Base-by-base conservation (phyloP, 1,139 yeast species). In the Diutina siamensis region DNA sequence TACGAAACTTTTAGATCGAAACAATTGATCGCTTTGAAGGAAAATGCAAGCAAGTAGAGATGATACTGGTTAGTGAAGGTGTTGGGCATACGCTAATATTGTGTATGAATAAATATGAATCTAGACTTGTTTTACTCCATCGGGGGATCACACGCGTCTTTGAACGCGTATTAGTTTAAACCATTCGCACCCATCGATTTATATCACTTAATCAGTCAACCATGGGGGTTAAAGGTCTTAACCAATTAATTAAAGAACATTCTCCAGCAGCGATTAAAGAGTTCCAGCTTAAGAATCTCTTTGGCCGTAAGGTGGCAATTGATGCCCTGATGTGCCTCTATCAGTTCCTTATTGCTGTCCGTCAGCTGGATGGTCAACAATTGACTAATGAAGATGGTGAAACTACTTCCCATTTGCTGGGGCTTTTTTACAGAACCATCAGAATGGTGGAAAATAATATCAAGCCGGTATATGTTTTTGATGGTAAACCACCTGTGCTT, bases 301-400 rank as follows among this genome's bases (percentile, higher is more conserved):
- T 85, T 57, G 98, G 98, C 1, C 71, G 98, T 44, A 94, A 92
- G 65, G 95, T 92, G 19, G 98, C 98, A 50, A 89, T 92, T 49
- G 85, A 80, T 75, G 64, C 76, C 4, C 82, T 97, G 12, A 92
- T 92, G 97, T 87, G 95, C 54, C 71, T 92, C 45, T 92, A 92
- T 60, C 97, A 92, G 63, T 92, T 88, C 58, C 68, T 92, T 47
- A 89, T 92, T 57, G 97, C 98, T 0, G 98, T 92, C 13, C 76
- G 99, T 58, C 97, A 89, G 56, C 86, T 83, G 47, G 97, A 92
- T 60, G 99, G 99, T n/a, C 89, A 81, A 53, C 95, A 88, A 60
- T 70, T 92, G 57, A 82, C 94, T 38, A 82, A 78, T 51, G 96
- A 85, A 41, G 76, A 77, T 17, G 98, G 98, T 28, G 95, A 88